Conservation (phyloP, 2,329 filamentous ascomycete genomes). For the Cladosporium sp. region DNA sequence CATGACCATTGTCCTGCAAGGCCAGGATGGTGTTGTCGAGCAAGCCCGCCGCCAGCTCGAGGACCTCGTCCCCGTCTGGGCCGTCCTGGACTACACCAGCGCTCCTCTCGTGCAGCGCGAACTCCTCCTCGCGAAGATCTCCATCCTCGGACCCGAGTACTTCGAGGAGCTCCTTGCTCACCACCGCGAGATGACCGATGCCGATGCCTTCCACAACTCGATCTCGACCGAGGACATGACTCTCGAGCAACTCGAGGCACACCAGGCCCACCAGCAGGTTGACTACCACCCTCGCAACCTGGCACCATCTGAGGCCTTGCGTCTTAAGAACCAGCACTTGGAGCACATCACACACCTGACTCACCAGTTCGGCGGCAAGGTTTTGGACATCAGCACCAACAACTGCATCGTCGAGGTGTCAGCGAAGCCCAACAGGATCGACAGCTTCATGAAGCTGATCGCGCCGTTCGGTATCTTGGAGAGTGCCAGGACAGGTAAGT, state of each 20-base stretch:
- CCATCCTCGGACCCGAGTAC: slow-evolving; percentile 94
- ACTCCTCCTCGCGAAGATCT: slow-evolving; percentile 91
- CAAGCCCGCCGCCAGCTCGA: slow-evolving; percentile 94
- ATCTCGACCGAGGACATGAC: slow-evolving; percentile 25
- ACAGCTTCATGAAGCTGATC: slow-evolving; percentile 96
- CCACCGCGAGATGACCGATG: slow-evolving; percentile 81
- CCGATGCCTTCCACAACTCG: slow-evolving; percentile 35
- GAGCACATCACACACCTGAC: slow-evolving; percentile 94
- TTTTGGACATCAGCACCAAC: slow-evolving; percentile 95
- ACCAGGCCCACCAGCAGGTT: slow-evolving; percentile 24
- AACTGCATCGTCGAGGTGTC: slow-evolving; percentile 98
- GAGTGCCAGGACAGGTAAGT: slow-evolving; percentile 78
- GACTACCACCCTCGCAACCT: slow-evolving; percentile 92
- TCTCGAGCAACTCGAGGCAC: slow-evolving; percentile 30
- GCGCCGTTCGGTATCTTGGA: slow-evolving; percentile 94
- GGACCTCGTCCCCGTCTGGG: slow-evolving; percentile 97
- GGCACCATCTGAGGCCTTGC: slow-evolving; percentile 80
- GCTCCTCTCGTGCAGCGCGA: slow-evolving; percentile 94
- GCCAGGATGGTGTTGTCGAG: slow-evolving; percentile 95
- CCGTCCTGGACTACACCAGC: slow-evolving; percentile 91
- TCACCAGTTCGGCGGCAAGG: slow-evolving; percentile 97
- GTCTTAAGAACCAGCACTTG: slow-evolving; percentile 96
- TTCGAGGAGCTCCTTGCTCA: slow-evolving; percentile 96
- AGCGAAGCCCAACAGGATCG: slow-evolving; percentile 89
- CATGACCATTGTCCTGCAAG: slow-evolving; percentile 97